Conservation (phyloP, 1,284 basidiomycete genomes). For the Gastroboletus turbinatus region DNA sequence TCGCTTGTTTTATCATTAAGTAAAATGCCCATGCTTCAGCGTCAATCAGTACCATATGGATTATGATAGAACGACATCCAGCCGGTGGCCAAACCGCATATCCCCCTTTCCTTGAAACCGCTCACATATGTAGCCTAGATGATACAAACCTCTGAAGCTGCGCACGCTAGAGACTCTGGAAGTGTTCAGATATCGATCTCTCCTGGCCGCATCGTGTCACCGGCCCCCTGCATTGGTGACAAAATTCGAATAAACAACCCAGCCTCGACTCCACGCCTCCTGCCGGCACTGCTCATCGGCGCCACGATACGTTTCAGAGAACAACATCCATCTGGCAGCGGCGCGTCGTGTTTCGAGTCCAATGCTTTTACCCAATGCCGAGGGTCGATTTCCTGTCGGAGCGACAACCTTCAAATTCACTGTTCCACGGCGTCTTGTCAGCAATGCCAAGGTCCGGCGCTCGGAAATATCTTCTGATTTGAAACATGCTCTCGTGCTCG, state of each 20-base stretch:
- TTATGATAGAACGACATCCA: too few relatives aligned
- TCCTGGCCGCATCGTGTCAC: background rate
- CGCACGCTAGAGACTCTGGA: background rate
- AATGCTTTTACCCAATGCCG: constrained; percentile 43
- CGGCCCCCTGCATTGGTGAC: background rate
- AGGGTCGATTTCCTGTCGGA: constrained; percentile 52
- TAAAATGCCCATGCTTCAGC: background rate
- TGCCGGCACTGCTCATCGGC: background rate
- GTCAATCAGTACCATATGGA: background rate
- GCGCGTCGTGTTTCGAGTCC: background rate
- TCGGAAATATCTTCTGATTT: constrained; percentile 17
- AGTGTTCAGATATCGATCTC: background rate
- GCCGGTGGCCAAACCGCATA: background rate
- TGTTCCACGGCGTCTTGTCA: constrained; percentile 41
- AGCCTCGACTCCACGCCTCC: background rate
- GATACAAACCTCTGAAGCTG: background rate
- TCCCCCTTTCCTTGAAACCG: background rate
- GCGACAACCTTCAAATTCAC: constrained; percentile 51
- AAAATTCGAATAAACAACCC: background rate
- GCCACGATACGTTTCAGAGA: background rate
- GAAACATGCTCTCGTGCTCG: constrained; percentile 46
- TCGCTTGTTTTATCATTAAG: too few relatives aligned
- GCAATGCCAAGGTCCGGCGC: constrained; percentile 41
- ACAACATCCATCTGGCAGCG: background rate
- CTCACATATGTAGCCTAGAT: background rate